These are phyloP conservation scores for Colletotrichum lupini DNA, from an alignment of 2,329 filamentous ascomycete genomes.

Conservation along the genomic window DNA sequence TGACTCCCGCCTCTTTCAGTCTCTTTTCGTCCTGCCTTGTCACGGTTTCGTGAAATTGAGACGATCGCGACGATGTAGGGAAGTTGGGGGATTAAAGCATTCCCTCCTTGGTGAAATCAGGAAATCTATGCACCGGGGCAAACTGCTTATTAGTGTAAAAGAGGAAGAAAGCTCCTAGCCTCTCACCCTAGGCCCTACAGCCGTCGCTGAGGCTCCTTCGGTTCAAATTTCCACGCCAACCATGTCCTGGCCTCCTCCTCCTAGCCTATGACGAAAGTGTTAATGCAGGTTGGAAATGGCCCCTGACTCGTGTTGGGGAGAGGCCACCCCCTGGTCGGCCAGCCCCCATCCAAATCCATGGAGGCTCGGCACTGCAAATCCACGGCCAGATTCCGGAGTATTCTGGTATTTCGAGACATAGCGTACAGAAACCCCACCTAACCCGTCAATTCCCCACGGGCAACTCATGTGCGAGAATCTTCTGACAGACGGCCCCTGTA, in stretches of 20 bases:
- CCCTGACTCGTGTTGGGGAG: constrained; percentile 21
- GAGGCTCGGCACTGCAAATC: not conserved
- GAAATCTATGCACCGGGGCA: constrained; percentile 19
- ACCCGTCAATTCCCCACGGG: constrained; percentile 12
- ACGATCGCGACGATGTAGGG: not conserved
- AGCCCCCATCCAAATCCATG: not conserved
- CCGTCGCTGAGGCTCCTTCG: not conserved
- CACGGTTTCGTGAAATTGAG: constrained; percentile 6
- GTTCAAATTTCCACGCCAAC: constrained; percentile 13
- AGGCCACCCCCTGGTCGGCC: not conserved
- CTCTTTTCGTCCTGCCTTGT: not conserved
- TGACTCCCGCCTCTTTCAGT: not conserved
- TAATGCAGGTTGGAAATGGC: constrained; percentile 16
- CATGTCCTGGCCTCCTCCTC: not conserved
- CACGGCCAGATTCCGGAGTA: constrained; percentile 19
- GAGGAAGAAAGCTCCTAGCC: constrained; percentile 1
- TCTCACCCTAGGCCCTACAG: not conserved
- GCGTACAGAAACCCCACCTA: not conserved
- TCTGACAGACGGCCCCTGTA: constrained; percentile 15
- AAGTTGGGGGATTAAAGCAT: constrained; percentile 8
- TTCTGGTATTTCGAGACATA: constrained; percentile 1
- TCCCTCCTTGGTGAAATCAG: constrained; percentile 16
- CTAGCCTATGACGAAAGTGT: constrained; percentile 25
- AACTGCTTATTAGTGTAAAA: not conserved
- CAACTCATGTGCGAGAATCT: constrained; percentile 26